Conservation (phyloP, 495 filamentous ascomycete species). For the Xylaria acuta region DNA sequence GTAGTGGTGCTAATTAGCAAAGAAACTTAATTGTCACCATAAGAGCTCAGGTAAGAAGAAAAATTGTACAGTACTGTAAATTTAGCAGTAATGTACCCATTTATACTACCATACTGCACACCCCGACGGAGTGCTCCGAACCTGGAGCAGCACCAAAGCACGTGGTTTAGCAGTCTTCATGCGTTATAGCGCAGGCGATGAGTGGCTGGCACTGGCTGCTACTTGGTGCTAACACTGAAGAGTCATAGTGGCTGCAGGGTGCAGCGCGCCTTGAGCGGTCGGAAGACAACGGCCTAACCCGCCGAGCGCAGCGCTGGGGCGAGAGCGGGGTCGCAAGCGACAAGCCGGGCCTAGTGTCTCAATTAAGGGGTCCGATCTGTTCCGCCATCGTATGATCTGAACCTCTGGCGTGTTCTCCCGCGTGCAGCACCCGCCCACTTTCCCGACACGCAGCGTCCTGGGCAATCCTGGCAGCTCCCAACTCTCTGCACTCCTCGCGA, state of each 20-base stretch:
- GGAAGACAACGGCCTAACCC: conserved; percentile 12
- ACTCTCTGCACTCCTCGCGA: neutral
- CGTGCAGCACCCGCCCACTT: conserved; percentile 4
- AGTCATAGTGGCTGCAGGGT: conserved; percentile 8
- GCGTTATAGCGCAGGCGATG: neutral
- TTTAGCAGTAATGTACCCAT: neutral
- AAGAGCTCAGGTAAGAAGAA: neutral
- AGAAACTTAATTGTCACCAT: neutral
- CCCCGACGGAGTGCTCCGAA: conserved; percentile 16
- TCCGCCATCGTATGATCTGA: conserved; percentile 35
- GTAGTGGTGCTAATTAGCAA: too few species aligned
- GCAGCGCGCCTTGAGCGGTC: neutral
- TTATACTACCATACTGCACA: neutral
- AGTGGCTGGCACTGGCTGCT: neutral
- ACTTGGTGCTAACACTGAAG: conserved; percentile 11
- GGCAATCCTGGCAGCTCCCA: neutral
- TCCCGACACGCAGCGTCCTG: conserved; percentile 15
- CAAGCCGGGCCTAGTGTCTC: conserved; percentile 25
- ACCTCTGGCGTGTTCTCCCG: conserved; percentile 25
- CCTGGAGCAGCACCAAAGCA: neutral
- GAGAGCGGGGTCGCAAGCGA: conserved; percentile 7
- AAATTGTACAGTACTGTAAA: neutral
- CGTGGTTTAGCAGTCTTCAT: conserved; percentile 21
- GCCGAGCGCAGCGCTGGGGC: neutral
- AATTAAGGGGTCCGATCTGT: conserved; percentile 33